Conservation (phyloP, 345 rosid genomes). For the Camelina laxa region DNA sequence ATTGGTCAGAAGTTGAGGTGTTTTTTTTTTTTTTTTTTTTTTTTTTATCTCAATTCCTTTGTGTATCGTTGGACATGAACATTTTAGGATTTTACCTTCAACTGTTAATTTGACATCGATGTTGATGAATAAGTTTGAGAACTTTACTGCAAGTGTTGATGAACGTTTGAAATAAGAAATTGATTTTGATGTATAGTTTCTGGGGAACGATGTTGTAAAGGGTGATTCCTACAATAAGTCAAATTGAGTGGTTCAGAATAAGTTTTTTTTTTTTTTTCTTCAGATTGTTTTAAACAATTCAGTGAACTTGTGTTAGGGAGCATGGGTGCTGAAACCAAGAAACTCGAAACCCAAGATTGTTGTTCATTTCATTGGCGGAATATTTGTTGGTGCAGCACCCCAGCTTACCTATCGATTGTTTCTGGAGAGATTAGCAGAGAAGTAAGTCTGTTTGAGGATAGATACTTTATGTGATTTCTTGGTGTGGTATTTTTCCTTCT, state of each 20-base stretch:
- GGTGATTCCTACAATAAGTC: not conserved
- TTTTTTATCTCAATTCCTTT: not conserved
- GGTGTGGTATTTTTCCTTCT: not conserved
- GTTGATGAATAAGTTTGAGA: not conserved
- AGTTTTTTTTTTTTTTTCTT: too few species aligned
- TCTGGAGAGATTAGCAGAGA: conserved; percentile 90
- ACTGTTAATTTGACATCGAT: not conserved
- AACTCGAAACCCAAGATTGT: conserved; percentile 67
- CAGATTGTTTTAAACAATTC: not conserved
- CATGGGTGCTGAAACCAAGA: conserved; percentile 93
- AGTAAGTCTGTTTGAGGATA: conserved; percentile 50
- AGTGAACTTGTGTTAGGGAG: conserved; percentile 58
- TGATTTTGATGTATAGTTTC: not conserved
- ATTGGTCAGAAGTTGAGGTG: conserved; percentile 92
- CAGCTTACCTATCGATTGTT: conserved; percentile 93
- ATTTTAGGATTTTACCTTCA: not conserved
- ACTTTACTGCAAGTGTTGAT: not conserved
- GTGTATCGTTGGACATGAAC: not conserved
- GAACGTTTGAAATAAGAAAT: not conserved
- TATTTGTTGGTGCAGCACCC: conserved; percentile 99
- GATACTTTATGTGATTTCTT: not conserved
- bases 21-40: conserved; percentile 13
- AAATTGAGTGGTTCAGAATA: not conserved
- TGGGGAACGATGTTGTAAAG: too few species aligned
- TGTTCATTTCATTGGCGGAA: conserved; percentile 91